Base-by-base conservation (phyloP, 768 basidiomycete species). In the Pisolithus tinctorius region DNA sequence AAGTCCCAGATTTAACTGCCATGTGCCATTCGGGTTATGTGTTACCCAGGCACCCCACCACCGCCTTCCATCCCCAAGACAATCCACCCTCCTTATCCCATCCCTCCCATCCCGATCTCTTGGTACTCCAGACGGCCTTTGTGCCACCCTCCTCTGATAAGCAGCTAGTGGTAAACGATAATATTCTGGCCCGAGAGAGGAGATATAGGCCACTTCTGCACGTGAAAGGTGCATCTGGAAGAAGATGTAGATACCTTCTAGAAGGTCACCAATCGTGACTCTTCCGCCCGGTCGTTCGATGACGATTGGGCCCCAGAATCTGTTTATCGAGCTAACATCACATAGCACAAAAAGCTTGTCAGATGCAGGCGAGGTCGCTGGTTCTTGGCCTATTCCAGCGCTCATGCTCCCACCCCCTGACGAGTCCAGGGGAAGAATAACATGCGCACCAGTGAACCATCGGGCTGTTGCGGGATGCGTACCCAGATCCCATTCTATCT, bases 241-340 rank as follows among this genome's bases (percentile, higher is more conserved):
- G 60, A 79, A 80, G 0, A 61, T 58, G 56, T 77, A 71, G 16
- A 83, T 72, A 8, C 76, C 36, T 20, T 75, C 66, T 20, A 83
- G 63, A 55, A 82, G 45, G 55, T 80, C 77, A 43, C 63, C 50
- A 11, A 81, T 59, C 10, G 73, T 76, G 26, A 77, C 65, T 25
- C 20, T 25, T 0, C 20, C 20, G 20, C 20, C 20, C 20, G 20
- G 20, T 20, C 20, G 20, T 20, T 20, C 20, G 20, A 20, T 20
- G 20, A 20, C 20, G 20, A 20, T 20, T 20, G 20, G 20, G 20
- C 20, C 20, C 20, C 20, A 20, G 38, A 65, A 58, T 4, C 54
- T 54, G 4, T 58, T 56, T 60, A 64, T 57, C 54, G 56, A 29
- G 10, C 57, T 60, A 11, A 55, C 36, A 36, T 61, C 59, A 41